Evolutionary conservation across 192 early-diverging fungal species (phyloP).

Genomic region (Thamnidium elegans): DNA sequence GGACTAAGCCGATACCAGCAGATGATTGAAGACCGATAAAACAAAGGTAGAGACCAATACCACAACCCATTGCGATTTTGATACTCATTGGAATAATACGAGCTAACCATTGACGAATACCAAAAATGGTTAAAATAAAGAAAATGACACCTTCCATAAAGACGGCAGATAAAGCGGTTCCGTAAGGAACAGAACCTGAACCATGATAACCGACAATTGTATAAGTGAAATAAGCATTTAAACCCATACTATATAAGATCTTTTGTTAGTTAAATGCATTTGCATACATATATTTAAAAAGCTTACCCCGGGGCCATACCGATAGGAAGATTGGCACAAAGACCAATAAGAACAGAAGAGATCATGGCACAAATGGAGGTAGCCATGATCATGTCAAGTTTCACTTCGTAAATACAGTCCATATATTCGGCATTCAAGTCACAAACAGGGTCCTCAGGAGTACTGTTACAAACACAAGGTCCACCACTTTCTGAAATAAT

Average conservation of each 20-base stretch:
- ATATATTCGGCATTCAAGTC: constrained; percentile 56
- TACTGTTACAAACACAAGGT: constrained; percentile 62
- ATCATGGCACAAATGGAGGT: constrained; percentile 66
- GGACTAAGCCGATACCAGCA: constrained; percentile 76
- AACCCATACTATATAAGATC: constrained; percentile 55
- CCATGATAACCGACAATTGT: constrained; percentile 76
- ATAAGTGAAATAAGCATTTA: constrained; percentile 83
- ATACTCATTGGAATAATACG: constrained; percentile 64
- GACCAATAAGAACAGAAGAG: constrained; percentile 61
- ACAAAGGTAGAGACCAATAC: constrained; percentile 76
- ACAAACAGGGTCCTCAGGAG: constrained; percentile 50
- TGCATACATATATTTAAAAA: background rate
- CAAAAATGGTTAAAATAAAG: constrained; percentile 69
- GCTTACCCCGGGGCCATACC: constrained; percentile 72
- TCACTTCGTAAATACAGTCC: constrained; percentile 55
- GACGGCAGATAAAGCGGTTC: constrained; percentile 68
- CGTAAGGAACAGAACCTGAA: constrained; percentile 63
- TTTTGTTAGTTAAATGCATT: background rate
- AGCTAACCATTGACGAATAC: constrained; percentile 76
- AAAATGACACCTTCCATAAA: constrained; percentile 82
- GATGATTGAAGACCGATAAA: constrained; percentile 80
- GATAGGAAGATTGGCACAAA: constrained; percentile 72
- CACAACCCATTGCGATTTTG: constrained; percentile 72
- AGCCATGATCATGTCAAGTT: constrained; percentile 70
- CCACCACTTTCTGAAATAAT: constrained; percentile 72